Evolutionary conservation across 2,329 filamentous ascomycete genomes (phyloP).

Genomic region (Didymella pomorum): DNA sequence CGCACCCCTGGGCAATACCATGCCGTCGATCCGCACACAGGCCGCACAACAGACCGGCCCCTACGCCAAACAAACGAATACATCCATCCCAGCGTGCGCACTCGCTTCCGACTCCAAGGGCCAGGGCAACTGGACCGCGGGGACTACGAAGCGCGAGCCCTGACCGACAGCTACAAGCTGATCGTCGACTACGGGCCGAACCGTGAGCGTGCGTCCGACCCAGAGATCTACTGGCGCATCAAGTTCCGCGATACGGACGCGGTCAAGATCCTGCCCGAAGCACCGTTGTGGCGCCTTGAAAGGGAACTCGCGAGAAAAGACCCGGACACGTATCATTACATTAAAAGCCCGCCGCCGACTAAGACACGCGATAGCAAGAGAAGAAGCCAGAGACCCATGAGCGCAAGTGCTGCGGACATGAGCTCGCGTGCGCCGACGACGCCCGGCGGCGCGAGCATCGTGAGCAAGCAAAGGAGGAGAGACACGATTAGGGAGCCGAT

Average conservation of each 20-base stretch:
- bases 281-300: slow-evolving; percentile 56
- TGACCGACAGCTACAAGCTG: slow-evolving; percentile 58
- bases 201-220: slow-evolving; percentile 38
- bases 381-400: slow-evolving; percentile 22
- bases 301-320: slow-evolving; percentile 54
- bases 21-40: slow-evolving; percentile 55
- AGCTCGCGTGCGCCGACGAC: slow-evolving; percentile 12
- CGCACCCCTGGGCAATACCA: slow-evolving; percentile 59
- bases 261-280: slow-evolving; percentile 54
- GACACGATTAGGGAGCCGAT: slow-evolving; percentile 39
- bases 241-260: slow-evolving; percentile 48
- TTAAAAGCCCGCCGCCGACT: slow-evolving; percentile 47
- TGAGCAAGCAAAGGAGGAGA: slow-evolving; percentile 20
- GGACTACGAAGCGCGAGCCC: slow-evolving; percentile 54
- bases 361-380: slow-evolving; percentile 28
- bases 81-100: slow-evolving; percentile 59
- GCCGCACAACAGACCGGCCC: slow-evolving; percentile 53
- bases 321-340: slow-evolving; percentile 53
- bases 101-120: slow-evolving; percentile 55
- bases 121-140: slow-evolving; percentile 57
- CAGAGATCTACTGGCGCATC: slow-evolving; percentile 56
- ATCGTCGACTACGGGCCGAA: slow-evolving; percentile 53
- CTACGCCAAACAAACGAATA: slow-evolving; percentile 61
- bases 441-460: slow-evolving; percentile 13
- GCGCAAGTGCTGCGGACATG: slow-evolving; percentile 22